Conservation (phyloP, 2,329 filamentous ascomycete genomes). For the Phaeosphaeria sp. region DNA sequence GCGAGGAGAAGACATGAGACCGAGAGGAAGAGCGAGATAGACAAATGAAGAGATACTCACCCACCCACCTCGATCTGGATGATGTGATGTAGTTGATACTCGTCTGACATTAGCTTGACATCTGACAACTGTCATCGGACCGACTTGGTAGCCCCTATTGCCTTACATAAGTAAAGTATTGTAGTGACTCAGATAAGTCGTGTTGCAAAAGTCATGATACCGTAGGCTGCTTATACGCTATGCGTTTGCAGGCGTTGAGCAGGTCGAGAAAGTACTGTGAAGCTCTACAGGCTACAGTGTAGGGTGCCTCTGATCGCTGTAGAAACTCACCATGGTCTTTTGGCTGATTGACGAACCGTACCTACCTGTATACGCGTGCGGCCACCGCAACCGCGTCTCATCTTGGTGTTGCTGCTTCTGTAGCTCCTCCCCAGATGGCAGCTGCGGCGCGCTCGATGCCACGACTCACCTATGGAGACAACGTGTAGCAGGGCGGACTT, state of each 20-base stretch:
- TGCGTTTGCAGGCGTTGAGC: background rate
- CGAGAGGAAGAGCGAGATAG: background rate
- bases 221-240: background rate
- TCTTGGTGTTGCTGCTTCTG: background rate
- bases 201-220: background rate
- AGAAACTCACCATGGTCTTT: background rate
- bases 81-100: background rate
- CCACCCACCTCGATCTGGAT: background rate
- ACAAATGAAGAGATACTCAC: background rate
- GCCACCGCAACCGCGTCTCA: background rate
- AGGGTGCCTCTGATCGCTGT: background rate
- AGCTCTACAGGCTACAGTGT: background rate
- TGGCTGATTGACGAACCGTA: background rate
- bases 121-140: background rate
- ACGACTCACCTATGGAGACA: background rate
- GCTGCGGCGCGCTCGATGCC: background rate
- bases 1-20: background rate
- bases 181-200: background rate
- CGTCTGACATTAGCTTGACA: background rate
- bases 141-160: slow-evolving; percentile 4
- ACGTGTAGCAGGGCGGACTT: background rate
- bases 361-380: background rate
- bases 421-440: background rate
- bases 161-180: slow-evolving; percentile 2
- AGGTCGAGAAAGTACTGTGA: background rate